A percentile compares a stretch with the other conserved stretches of the same genome.
These are phyloP conservation scores for Triangularia verruculosa DNA, from an alignment of 2,329 filamentous ascomycete genomes.

Conservation along the genomic window DNA sequence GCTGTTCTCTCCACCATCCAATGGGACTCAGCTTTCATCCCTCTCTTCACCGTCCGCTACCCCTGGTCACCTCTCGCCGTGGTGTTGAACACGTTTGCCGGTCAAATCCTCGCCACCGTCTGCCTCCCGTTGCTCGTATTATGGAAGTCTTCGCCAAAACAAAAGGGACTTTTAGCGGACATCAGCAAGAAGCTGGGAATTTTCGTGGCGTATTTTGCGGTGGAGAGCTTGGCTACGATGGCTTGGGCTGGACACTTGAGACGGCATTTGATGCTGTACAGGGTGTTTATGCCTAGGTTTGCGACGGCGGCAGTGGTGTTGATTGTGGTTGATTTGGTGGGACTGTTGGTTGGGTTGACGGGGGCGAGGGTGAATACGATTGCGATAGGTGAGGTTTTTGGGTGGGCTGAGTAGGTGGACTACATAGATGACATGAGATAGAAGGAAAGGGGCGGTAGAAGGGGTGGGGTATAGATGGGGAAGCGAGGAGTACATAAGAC, in stretches of 20 bases:
- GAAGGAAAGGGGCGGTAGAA: not conserved
- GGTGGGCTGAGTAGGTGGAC: slow-evolving; percentile 55
- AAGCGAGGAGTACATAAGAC: not conserved
- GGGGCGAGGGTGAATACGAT: slow-evolving; percentile 74
- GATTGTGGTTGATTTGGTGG: slow-evolving; percentile 73
- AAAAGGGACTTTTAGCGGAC: slow-evolving; percentile 64
- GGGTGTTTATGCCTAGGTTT: slow-evolving; percentile 88
- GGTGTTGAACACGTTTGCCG: slow-evolving; percentile 80
- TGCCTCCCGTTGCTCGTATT: slow-evolving; percentile 78
- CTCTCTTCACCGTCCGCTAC: slow-evolving; percentile 76
- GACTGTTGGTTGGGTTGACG: slow-evolving; percentile 66
- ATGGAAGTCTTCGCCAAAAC: slow-evolving; percentile 84
- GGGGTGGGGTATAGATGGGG: not conserved
- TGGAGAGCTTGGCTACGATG: slow-evolving; percentile 80
- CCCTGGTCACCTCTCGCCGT: slow-evolving; percentile 86
- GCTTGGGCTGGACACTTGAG: slow-evolving; percentile 85
- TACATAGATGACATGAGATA: too few species aligned
- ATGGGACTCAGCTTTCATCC: slow-evolving; percentile 94
- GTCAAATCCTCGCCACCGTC: slow-evolving; percentile 78
- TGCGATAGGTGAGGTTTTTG: slow-evolving; percentile 85
- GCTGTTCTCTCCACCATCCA: slow-evolving; percentile 84
- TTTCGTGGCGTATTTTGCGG: slow-evolving; percentile 78
- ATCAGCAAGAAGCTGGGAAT: slow-evolving; percentile 69
- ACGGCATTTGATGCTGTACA: slow-evolving; percentile 92
- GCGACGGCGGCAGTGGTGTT: slow-evolving; percentile 75